Percentiles rank a stretch among this genome's conserved stretches.
Evolutionary conservation across 176 grass and related monocot species (phyloP).

Genomic region (Ensete ventricosum): DNA sequence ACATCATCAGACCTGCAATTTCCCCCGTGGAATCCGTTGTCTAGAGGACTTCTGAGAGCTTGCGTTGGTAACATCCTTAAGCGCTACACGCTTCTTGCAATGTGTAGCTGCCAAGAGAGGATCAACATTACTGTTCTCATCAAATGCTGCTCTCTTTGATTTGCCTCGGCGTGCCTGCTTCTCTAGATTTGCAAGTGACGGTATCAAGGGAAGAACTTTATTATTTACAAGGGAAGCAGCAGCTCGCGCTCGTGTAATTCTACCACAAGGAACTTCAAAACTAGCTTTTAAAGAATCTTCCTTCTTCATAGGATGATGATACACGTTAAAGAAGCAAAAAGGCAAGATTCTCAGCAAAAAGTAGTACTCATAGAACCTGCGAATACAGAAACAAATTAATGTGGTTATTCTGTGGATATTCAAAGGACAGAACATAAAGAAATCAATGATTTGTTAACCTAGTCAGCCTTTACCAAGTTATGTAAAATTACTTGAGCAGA

Average conservation of each 20-base stretch:
- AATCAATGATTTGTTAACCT: no score
- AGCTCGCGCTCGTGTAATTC: slow-evolving; percentile 49
- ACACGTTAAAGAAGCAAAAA: slow-evolving; percentile 13
- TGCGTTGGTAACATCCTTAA: slow-evolving; percentile 52
- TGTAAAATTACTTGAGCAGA: no score
- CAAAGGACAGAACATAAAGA: no score
- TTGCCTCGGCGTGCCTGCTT: slow-evolving; percentile 21
- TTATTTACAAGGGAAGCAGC: slow-evolving; percentile 22
- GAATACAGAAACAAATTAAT: neutral
- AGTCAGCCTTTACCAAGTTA: no score
- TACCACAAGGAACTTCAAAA: slow-evolving; percentile 26
- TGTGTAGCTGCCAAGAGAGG: slow-evolving; percentile 18
- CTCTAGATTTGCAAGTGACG: slow-evolving; percentile 16
- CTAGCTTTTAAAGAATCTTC: slow-evolving; percentile 19
- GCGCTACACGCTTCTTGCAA: slow-evolving; percentile 38
- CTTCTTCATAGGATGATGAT: slow-evolving; percentile 49
- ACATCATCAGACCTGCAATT: slow-evolving; percentile 38
- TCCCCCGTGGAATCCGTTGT: slow-evolving; percentile 12
- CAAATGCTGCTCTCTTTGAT: slow-evolving; percentile 36
- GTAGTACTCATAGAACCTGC: neutral
- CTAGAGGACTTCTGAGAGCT: slow-evolving; percentile 21
- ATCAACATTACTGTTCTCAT: slow-evolving; percentile 26
- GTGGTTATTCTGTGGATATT: no score
- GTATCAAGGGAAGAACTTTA: slow-evolving; percentile 21
- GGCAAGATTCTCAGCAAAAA: neutral